Base-by-base conservation (phyloP, 1,139 yeast genomes). In the Hanseniaspora sp. region DNA sequence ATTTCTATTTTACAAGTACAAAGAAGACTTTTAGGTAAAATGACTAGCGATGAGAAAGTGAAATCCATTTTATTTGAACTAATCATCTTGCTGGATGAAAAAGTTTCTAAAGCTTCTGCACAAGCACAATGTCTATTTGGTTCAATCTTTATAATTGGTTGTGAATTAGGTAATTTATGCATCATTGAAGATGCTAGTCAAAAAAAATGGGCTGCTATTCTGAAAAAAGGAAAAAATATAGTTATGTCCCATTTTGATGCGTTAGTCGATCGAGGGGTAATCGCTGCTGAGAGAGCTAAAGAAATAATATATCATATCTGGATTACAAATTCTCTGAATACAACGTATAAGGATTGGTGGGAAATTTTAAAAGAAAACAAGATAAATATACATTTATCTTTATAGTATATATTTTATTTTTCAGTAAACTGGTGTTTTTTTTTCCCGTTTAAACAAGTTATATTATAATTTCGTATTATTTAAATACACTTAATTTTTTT, bases 1-100 rank as follows among this genome's bases (percentile, higher is more conserved):
- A 73, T 78, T 68, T 85, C 83, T 0, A 64, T 79, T 8, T 67
- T 80, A 17, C 81, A 79, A 58, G 65, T 82, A 17, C 80, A 79
- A 60, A 66, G 85, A 57, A 67, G 86, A 54, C 80, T 78, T 0
- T 63, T 81, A 17, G 63, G 67, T 53, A 63, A 79, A 7, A 77
- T 82, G 0, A 64, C 77, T 47, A 65, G 68, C 7, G 76, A 83
- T 8, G 60, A 64, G 1, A 43, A 63, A 8, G 64, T 67, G 1
- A 63, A 77, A 59, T 71, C 72, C n/a, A 58, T 79, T 37, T 74
- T 79, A 15, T 58, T 60, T 3, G 72, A 71, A 31, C 72, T 78
- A 53, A 59, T 62, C 1, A 60, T 72, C 0, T 60, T 76, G 2
- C 62, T 65, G 35, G 64, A 67, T 1, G 64, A 71, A 48, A 31